Base-by-base conservation (phyloP, 2,329 filamentous ascomycete species). In the Scytalidium lignicola region DNA sequence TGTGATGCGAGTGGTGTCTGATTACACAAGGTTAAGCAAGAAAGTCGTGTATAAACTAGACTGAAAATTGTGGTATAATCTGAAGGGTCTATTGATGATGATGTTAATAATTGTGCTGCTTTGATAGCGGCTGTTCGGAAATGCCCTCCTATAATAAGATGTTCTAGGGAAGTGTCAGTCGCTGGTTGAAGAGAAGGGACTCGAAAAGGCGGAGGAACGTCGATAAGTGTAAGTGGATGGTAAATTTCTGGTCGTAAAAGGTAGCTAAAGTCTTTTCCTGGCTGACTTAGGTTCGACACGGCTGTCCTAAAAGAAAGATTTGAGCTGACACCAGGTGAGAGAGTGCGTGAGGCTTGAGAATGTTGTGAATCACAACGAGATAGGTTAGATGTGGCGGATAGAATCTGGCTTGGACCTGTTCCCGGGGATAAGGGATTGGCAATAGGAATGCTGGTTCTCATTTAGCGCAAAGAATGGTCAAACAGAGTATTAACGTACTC, bases 171-270 rank as follows among this genome's bases (percentile, higher is more conserved):
- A 1, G 86, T 81, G 22, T 80, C 76, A 0, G 81, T 70, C 1
- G 74, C 65, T 1, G 88, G 84, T 55, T 84, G 80, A 53, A 83
- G 75, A 18, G 81, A 67, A 0, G 88, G 79, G 55, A 80, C 79
- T 52, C 88, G 82, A 65, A 96, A 92, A 2, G 89, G 70, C 0
- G 72, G 61, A 0, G 82, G 80, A 12, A 83, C 67, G 53, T 76
- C 74, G 41, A 82, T 75, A 15, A 78, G 78, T 1, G 86, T 83
- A 20, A 96, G 74, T 1, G 86, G 82, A 63, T 96, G 91, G 71
- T 92, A 96, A 49, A 91, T 85, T 55, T 89, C 82, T 2, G 88
- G 84, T 18, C 85, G 81, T 10, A 93, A 79, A 42, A 96, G 82
- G 65, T 86, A 92, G 17, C 84, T 82, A 57, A 96, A 87, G 70